Base-by-base conservation (phyloP, 2,329 filamentous ascomycete species). In the Aaosphaeria pasadenensis region DNA sequence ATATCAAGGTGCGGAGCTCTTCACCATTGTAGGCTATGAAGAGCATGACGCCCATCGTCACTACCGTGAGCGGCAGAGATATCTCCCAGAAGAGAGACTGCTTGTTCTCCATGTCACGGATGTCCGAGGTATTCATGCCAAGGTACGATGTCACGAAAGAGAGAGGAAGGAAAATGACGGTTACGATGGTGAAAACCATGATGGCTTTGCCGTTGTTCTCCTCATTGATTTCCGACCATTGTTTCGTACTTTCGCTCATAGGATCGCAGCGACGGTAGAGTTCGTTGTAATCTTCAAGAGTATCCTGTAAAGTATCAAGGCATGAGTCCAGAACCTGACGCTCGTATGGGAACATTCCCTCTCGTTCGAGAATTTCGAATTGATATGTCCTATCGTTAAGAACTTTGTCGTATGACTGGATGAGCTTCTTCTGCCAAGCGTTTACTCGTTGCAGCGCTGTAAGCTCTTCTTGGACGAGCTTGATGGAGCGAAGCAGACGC, bases 111-210 rank as follows among this genome's bases (percentile, higher is more conserved):
- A 73, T 73, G 42, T 74, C 62, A 29, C 73, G 54, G 11, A 75
- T 70, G 35, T 74, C 73, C 2, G 53, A 47, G 1, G 69, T 66
- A 40, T 67, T 69, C 72, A 75, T 69, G 5, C 73, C 73, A 7
- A 75, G 67, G 51, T 71, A 74, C 4, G 64, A 69, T 0, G 71
- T 69, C 5, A 75, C 66, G 51, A 76, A 76, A 5, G 71, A 74
- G 5, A 76, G 57, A 0, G 73, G 73, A 6, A 76, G 59, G 46
- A 75, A 76, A 30, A 75, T 63, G 42, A 73, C 63, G 0, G 73
- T 76, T 5, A 75, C 71, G 11, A 74, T 62, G 0, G 72, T 75
- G 46, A 75, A 75, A 7, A 74, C 66, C 11, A 75, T 57, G 41
- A 74, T 74, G 0, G 71, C 72, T 49, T 74, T 73, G 7, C 71